Conservation (phyloP, 208 protist species). For the Naegleria gruberi region DNA sequence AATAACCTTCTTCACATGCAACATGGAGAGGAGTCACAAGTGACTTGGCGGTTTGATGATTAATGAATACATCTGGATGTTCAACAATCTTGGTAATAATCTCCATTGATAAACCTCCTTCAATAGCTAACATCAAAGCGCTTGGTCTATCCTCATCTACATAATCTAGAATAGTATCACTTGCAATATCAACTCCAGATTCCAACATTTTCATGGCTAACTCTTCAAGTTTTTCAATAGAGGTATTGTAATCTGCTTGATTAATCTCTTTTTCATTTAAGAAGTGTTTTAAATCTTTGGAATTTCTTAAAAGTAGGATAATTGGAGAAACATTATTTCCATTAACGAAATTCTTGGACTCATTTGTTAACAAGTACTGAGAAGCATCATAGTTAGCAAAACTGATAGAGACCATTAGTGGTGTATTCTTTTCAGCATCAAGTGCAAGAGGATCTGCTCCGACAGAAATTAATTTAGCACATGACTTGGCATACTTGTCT, state of each 20-base stretch:
- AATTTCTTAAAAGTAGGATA: background rate
- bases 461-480: background rate
- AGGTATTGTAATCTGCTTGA: too few relatives aligned
- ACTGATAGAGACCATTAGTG: background rate
- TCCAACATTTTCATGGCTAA: background rate
- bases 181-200: background rate
- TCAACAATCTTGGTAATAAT: background rate
- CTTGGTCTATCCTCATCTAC: background rate
- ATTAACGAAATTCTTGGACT: background rate
- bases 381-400: background rate
- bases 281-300: background rate
- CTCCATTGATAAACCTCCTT: background rate
- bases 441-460: background rate
- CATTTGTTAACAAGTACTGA: background rate
- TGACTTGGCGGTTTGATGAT: background rate
- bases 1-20: background rate
- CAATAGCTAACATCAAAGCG: background rate
- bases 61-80: background rate
- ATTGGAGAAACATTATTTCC: background rate
- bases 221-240: background rate
- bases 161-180: background rate
- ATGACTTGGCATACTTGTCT: background rate
- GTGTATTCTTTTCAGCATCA: background rate
- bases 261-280: too few relatives aligned
- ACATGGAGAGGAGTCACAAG: background rate